These are phyloP conservation scores for Chaetomidium leptoderma DNA, from an alignment of 495 filamentous ascomycete genomes.

Conservation along the genomic window DNA sequence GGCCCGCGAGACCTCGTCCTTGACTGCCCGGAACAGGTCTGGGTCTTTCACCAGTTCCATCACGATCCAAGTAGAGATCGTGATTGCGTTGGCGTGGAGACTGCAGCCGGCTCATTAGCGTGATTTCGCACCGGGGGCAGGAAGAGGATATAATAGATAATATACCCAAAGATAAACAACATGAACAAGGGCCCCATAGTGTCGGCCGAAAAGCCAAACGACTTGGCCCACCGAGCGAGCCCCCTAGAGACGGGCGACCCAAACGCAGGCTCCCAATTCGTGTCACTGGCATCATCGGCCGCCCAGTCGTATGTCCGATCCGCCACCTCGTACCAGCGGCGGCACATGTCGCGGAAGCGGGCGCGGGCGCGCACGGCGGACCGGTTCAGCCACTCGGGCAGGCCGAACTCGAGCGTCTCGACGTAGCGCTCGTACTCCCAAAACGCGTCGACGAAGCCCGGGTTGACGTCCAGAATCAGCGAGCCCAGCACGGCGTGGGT, in stretches of 20 bases:
- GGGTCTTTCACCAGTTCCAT: constrained; percentile 29
- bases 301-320: neutral
- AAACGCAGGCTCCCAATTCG: neutral
- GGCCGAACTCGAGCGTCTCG: neutral
- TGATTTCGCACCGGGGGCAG: too few species aligned
- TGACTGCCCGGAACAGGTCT: constrained; percentile 20
- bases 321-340: neutral
- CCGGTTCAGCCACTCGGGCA: neutral
- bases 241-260: neutral
- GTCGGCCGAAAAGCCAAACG: neutral
- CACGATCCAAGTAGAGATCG: constrained; percentile 28
- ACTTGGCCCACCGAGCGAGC: neutral
- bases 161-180: neutral
- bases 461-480: neutral
- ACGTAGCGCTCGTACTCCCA: neutral
- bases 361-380: neutral
- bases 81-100: constrained; percentile 30
- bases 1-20: neutral
- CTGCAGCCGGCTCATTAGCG: neutral
- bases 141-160: too few species aligned
- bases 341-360: neutral
- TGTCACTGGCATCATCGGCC: neutral
- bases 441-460: neutral
- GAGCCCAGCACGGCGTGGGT: neutral
- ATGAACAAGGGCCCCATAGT: neutral